Conservation (phyloP, 768 basidiomycete species). For the Mycena olivaceomarginata region DNA sequence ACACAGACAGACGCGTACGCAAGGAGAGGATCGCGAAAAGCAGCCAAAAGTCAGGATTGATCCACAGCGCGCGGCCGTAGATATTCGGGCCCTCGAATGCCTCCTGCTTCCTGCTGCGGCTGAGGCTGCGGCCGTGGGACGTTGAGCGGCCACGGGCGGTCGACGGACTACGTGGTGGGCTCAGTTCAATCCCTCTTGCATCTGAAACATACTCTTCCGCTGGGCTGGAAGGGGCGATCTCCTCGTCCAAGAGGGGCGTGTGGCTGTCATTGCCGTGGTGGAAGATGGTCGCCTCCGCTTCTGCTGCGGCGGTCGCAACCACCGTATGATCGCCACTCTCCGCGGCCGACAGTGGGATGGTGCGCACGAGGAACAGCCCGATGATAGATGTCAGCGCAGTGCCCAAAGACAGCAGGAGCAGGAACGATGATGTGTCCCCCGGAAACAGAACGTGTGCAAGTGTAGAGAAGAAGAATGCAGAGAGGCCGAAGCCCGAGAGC, state of each 20-base stretch:
- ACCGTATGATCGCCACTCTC: conserved; percentile 51
- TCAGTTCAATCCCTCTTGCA: conserved; percentile 45
- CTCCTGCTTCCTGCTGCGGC: conserved; percentile 58
- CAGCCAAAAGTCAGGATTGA: conserved; percentile 56
- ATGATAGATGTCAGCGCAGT: conserved; percentile 87
- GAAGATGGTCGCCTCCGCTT: conserved; percentile 47
- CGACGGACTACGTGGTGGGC: conserved; percentile 37
- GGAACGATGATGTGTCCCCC: conserved; percentile 86
- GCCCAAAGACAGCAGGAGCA: conserved; percentile 85
- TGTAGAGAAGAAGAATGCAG: conserved; percentile 92
- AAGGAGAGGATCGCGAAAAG: conserved; percentile 71
- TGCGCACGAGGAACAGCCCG: conserved; percentile 84
- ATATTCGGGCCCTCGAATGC: conserved; percentile 65
- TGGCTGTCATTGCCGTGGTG: conserved; percentile 38
- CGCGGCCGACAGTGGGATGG: conserved; percentile 74
- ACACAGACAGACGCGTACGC: conserved; percentile 63
- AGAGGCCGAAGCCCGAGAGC: conserved; percentile 92
- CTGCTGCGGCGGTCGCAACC: conserved; percentile 40
- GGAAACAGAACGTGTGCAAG: conserved; percentile 84
- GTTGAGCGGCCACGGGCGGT: conserved; percentile 7
- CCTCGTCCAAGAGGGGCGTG: conserved; percentile 47
- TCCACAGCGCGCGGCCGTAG: conserved; percentile 72
- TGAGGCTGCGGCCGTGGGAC: conserved; percentile 39
- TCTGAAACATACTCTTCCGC: conserved; percentile 47
- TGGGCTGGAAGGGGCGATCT: conserved; percentile 25